Evolutionary conservation across 148 eudicot genomes (phyloP).

Genomic region (Mesembryanthemum crystallinum): DNA sequence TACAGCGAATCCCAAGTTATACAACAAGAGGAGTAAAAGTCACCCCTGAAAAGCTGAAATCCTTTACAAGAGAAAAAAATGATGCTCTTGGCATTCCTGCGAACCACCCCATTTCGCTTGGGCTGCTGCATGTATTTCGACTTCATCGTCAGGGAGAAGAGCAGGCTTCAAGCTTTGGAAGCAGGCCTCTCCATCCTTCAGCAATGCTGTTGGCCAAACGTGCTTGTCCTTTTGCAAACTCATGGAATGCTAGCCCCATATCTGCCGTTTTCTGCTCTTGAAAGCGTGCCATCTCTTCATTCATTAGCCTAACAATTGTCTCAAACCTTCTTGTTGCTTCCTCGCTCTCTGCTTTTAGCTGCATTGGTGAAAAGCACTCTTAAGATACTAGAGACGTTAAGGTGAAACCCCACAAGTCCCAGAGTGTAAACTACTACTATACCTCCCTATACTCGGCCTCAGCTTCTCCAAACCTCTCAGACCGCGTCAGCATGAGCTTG

Average conservation of each 20-base stretch:
- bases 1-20: slow-evolving; percentile 5
- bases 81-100: slow-evolving; percentile 28
- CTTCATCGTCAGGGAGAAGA: slow-evolving; percentile 41
- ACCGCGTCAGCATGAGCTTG: slow-evolving; percentile 72
- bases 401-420: not conserved
- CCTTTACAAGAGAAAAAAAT: slow-evolving; percentile 19
- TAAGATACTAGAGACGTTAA: slow-evolving; percentile 18
- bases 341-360: slow-evolving; percentile 84
- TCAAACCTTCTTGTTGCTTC: slow-evolving; percentile 80
- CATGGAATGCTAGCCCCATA: slow-evolving; percentile 93
- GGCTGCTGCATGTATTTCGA: not conserved
- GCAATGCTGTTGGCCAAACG: slow-evolving; percentile 74
- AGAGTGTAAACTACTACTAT: slow-evolving; percentile 18
- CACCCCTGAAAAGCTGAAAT: not conserved
- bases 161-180: slow-evolving; percentile 90
- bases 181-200: slow-evolving; percentile 87
- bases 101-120: slow-evolving; percentile 19
- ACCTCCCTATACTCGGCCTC: slow-evolving; percentile 83
- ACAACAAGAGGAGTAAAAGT: slow-evolving; percentile 4
- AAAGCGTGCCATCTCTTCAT: slow-evolving; percentile 74
- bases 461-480: slow-evolving; percentile 74
- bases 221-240: slow-evolving; percentile 97
- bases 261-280: slow-evolving; percentile 92
- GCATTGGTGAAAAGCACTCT: slow-evolving; percentile 24
- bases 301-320: slow-evolving; percentile 67